Base-by-base conservation (phyloP, 345 rosid genomes). In the Cochlearia excelsa region DNA sequence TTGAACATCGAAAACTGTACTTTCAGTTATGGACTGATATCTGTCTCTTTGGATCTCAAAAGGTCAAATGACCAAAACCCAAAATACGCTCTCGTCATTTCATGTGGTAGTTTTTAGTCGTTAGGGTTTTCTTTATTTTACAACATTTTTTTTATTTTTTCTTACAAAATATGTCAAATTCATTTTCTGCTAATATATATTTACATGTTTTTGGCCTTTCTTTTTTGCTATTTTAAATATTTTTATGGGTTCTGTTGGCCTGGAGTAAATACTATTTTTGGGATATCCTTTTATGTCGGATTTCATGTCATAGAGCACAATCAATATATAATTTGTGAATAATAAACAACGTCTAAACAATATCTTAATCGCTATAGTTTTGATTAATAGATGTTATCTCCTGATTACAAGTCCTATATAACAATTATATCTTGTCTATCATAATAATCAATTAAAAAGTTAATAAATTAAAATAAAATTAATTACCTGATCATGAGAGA, bases 41-140 rank as follows among this genome's bases (percentile, higher is more conserved):
- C 27, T 65, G 78, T 52, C 82, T 74, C 65, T 75, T 79, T 10
- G 48, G 62, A 69, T 26, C 75, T 69, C 77, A 55, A 77, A 75
- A 52, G 74, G 79, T 63, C 80, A 79, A 69, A 64, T 46, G 57
- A 58, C 68, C 60, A 57, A 26, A 45, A 16, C 23, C 56, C 39
- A 30, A n/a, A 57, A 10, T n/a, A 39, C 55, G 54, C 29, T 63
- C 47, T 48, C 43, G 62, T 67, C 46, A 33, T 57, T 60, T 54
- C 26, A 3, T 43, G 41, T 56, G 46, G 67, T 61, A 55, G 63
- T 55, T 69, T 69, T 55, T 68, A 28, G 63, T 61, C 74, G 54
- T 35, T 29, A 5, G 38, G 3, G 26, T 40, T 51, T 42, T 41
- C 35, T 10, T 27, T 46, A 51, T 51, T 57, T 37, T 51, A 33